Conservation (phyloP, 495 filamentous ascomycete species). For the Immersiella caudata region DNA sequence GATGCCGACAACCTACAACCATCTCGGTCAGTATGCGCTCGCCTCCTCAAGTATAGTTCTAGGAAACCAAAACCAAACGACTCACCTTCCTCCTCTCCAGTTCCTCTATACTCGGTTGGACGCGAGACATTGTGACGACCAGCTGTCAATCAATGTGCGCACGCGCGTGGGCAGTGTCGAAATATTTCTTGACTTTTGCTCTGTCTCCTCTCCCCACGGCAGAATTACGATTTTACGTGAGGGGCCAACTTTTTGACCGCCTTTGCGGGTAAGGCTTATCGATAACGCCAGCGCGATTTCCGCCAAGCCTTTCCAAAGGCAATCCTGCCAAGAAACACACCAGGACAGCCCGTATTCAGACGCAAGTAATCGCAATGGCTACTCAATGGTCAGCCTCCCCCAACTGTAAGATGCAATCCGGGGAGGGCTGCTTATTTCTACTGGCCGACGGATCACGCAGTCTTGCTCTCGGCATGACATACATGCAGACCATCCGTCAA, state of each 20-base stretch:
- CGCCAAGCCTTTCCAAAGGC: no score
- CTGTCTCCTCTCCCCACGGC: constrained; percentile 23
- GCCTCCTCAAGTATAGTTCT: no score
- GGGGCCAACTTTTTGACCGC: constrained; percentile 34
- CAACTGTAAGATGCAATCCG: no score
- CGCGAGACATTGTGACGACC: constrained; percentile 44
- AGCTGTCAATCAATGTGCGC: constrained; percentile 15
- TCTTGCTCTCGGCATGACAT: neutral
- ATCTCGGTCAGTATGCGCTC: constrained; percentile 13
- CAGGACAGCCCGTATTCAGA: no score
- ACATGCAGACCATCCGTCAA: neutral
- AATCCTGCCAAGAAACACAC: no score
- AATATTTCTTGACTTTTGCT: constrained; percentile 35
- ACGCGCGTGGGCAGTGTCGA: neutral
- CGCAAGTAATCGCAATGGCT: no score
- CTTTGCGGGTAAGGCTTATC: constrained; percentile 19
- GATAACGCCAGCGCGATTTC: neutral
- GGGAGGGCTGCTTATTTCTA: neutral
- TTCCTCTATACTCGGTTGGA: constrained; percentile 44
- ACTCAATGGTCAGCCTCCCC: no score
- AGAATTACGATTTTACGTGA: constrained; percentile 43
- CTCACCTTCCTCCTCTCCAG: constrained; percentile 47
- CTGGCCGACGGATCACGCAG: neutral
- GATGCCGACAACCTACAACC: constrained; percentile 73
- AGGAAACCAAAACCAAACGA: neutral